Evolutionary conservation across 768 basidiomycete genomes (phyloP).

Genomic region (Strobilomyces dryophilus): DNA sequence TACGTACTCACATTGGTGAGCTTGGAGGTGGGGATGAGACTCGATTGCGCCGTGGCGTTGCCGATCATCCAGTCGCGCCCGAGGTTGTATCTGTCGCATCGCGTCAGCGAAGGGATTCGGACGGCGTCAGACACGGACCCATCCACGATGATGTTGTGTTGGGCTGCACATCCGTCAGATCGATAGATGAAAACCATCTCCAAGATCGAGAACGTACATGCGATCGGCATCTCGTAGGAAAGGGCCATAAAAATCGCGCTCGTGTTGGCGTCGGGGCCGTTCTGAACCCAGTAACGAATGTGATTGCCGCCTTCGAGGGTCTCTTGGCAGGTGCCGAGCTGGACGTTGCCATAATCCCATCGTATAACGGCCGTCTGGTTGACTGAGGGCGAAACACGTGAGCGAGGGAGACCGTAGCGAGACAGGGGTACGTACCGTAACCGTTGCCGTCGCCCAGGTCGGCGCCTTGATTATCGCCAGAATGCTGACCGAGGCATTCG

Average conservation of each 20-base stretch:
- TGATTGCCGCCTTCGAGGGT: constrained; percentile 85
- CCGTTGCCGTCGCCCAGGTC: constrained; percentile 85
- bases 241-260: constrained; percentile 72
- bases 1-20: constrained; percentile 51
- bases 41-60: constrained; percentile 59
- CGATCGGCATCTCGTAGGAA: constrained; percentile 68
- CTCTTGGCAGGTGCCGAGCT: constrained; percentile 83
- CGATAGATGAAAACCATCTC: constrained; percentile 5
- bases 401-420: background rate
- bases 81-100: constrained; percentile 56
- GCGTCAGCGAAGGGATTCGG: background rate
- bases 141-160: constrained; percentile 69
- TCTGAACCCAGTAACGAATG: constrained; percentile 84
- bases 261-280: constrained; percentile 59
- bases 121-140: constrained; percentile 41
- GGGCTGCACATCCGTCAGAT: constrained; percentile 29
- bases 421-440: constrained; percentile 42
- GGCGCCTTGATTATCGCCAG: constrained; percentile 62
- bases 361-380: constrained; percentile 84
- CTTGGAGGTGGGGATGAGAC: constrained; percentile 20
- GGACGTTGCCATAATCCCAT: constrained; percentile 77
- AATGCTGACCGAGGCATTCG: constrained; percentile 84
- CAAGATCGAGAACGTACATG: constrained; percentile 36
- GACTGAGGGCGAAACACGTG: constrained; percentile 35
- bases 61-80: constrained; percentile 86